Conservation (phyloP, 257 asterid genomes). For the Fraxinus anomala region DNA sequence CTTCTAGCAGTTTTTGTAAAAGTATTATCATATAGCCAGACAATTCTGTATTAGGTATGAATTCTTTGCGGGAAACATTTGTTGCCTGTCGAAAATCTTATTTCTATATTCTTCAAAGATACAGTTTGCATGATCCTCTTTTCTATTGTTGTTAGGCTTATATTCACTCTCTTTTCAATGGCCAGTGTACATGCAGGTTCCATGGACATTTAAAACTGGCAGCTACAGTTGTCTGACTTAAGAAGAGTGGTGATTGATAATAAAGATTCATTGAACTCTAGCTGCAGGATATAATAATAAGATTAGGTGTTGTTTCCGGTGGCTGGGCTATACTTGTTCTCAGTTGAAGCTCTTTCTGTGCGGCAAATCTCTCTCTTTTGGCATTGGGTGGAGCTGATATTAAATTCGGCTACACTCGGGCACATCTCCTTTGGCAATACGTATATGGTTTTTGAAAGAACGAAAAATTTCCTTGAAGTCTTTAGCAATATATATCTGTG, state of each 20-base stretch:
- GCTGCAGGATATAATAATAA: constrained; percentile 15
- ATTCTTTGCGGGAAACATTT: background rate
- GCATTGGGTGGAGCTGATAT: constrained; percentile 35
- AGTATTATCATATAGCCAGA: background rate
- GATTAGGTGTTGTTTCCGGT: background rate
- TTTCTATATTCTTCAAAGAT: background rate
- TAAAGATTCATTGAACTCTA: constrained; percentile 24
- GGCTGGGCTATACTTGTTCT: constrained; percentile 19
- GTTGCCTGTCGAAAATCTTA: background rate
- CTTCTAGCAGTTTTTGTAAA: background rate
- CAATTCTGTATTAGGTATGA: background rate
- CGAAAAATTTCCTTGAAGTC: constrained; percentile 34
- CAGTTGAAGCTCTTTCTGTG: constrained; percentile 26
- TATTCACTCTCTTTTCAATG: constrained; percentile 17
- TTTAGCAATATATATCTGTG: constrained; percentile 26
- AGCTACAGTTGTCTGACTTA: constrained; percentile 19
- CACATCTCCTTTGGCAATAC: constrained; percentile 72
- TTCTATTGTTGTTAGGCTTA: background rate
- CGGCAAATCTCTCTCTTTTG: constrained; percentile 36
- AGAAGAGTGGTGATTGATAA: constrained; percentile 23
- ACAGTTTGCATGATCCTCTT: background rate
- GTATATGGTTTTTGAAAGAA: constrained; percentile 37
- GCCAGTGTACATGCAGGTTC: constrained; percentile 36
- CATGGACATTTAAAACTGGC: constrained; percentile 18
- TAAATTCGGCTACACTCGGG: constrained; percentile 36